phyloP scores from a whole-genome alignment of 768 basidiomycete genomes.

The Amanita fuliginea region DNA sequence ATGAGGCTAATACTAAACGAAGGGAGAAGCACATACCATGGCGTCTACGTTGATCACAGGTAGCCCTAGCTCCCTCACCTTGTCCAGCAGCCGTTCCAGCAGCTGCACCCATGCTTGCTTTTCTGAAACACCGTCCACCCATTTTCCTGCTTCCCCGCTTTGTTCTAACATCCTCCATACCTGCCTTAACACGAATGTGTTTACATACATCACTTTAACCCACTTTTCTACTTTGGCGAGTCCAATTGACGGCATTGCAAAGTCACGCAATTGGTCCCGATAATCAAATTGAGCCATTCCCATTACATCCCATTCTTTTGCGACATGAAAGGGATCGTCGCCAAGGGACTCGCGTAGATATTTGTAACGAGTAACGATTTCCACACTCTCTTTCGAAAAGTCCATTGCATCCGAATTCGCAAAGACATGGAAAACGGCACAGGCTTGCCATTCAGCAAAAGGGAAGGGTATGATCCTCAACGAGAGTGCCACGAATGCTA shows the following conservation, averaged over 20 bases:
- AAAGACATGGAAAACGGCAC: slow-evolving; percentile 47
- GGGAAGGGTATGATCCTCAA: slow-evolving; percentile 62
- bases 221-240: slow-evolving; percentile 27
- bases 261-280: slow-evolving; percentile 43
- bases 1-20: too few relatives aligned
- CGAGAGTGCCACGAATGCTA: slow-evolving; percentile 60
- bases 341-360: slow-evolving; percentile 22
- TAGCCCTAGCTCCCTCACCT: slow-evolving; percentile 15
- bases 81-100: slow-evolving; percentile 21
- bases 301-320: slow-evolving; percentile 48
- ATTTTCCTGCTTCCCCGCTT: slow-evolving; percentile 43
- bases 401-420: slow-evolving; percentile 40
- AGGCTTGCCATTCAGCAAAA: slow-evolving; percentile 68
- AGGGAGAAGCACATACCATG: too few relatives aligned
- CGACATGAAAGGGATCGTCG: slow-evolving; percentile 24
- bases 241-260: slow-evolving; percentile 24
- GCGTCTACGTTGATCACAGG: neutral
- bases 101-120: slow-evolving; percentile 50
- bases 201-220: slow-evolving; percentile 45
- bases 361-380: slow-evolving; percentile 38
- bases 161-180: slow-evolving; percentile 51
- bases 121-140: slow-evolving; percentile 55
- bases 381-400: slow-evolving; percentile 30
- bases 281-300: slow-evolving; percentile 55
- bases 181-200: slow-evolving; percentile 33